Evolutionary conservation across 2,329 filamentous ascomycete genomes (phyloP), one percentile per base, ranked within the genome.

Genomic region (Aspergillus transmontanensis): DNA sequence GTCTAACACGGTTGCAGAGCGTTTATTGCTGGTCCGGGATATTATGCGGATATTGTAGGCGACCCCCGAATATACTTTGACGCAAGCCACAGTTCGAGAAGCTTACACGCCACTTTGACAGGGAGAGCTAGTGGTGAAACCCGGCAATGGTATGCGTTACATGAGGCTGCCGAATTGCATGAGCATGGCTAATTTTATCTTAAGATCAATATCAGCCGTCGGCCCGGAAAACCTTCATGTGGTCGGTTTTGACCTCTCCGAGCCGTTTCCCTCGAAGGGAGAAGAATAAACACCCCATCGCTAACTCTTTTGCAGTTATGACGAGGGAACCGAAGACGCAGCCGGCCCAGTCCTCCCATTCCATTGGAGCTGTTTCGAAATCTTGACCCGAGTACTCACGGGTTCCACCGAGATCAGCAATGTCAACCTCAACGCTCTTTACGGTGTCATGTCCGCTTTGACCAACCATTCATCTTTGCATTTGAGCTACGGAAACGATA

Each of bases 351-450:
- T 69, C 14, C 48, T 70, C 21, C 68, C 68, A 9, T 70, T 70
- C 55, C 68, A 70, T 34, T 65, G 65, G 63, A 66, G 65, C 60
- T 70, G 68, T 39, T 66, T 66, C 46, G 67, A 70, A 56, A 69
- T 70, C 21, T 60, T 70, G 4, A 62, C 66, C 6, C 67, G 64
- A 28, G 51, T 61, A 3, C 62, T 70, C 7, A 69, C 67, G 6
- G 64, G 65, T 36, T 50, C 64, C 6, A 60, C 57, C n/a, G 62
- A 66, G 10, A 60, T 60, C 12, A 56, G 60, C 11, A 59, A 59
- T 21, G 45, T 69, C 41, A 64, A 70, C n/a, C 23, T 66, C 39
- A 60, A 65, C 12, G 58, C 64, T 5, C 64, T 70, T 5, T 70
- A 70, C 60, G 45, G 65, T 30, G 59, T 60, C 43, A 66, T 69